Base-by-base conservation (phyloP, 164 flowering plant species). In the Tetracentron sinense region DNA sequence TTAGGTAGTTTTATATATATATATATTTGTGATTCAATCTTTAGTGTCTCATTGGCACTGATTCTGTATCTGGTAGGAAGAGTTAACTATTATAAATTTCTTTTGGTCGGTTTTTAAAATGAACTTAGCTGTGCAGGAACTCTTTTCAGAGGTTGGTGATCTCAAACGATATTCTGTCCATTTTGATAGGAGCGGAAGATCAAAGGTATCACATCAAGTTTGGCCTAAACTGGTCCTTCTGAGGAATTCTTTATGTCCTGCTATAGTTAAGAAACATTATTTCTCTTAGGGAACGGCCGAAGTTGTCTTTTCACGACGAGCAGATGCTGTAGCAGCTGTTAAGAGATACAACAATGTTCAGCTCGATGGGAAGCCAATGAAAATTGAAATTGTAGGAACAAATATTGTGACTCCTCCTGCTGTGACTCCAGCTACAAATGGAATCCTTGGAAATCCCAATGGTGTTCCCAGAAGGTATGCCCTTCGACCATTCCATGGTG, bases 61-160 rank as follows among this genome's bases (percentile, higher is more conserved):
- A n/a, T n/a, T n/a, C n/a, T n/a, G n/a, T n/a, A n/a, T n/a, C n/a
- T n/a, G n/a, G n/a, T n/a, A n/a, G n/a, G n/a, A n/a, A n/a, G n/a
- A n/a, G n/a, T n/a, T n/a, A n/a, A n/a, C n/a, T n/a, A n/a, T n/a
- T n/a, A n/a, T n/a, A n/a, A n/a, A n/a, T n/a, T n/a, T n/a, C n/a
- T n/a, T n/a, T n/a, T n/a, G n/a, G n/a, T n/a, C n/a, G n/a, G n/a
- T n/a, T n/a, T n/a, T n/a, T n/a, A n/a, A n/a, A n/a, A n/a, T n/a
- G n/a, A n/a, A n/a, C n/a, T n/a, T n/a, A n/a, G n/a, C n/a, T 72
- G 33, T 74, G 56, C 86, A 94, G 97, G 97, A 94, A 65, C 85
- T 94, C 21, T 94, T 94, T 65, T 71, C 89, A 4, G 98, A 94
- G 74, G 96, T 89, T 60, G 98, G 98, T 61, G 96, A 90, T 69